Percentiles rank a stretch among this genome's conserved stretches.
These are phyloP conservation scores for Podila verticillata DNA, from an alignment of 192 early-diverging fungal genomes.

Conservation along the genomic window DNA sequence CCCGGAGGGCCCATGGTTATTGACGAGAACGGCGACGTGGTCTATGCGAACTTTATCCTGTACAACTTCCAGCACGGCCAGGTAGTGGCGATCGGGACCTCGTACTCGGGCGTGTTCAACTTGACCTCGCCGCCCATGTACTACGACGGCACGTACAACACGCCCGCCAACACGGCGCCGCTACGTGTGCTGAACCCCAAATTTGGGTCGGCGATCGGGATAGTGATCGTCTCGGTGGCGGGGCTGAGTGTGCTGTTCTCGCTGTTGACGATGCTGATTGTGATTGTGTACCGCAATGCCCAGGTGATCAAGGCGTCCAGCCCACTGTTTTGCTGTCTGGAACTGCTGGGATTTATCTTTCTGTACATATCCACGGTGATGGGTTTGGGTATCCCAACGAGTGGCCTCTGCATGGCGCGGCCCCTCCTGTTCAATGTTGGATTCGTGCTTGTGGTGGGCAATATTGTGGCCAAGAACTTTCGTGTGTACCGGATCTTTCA, in stretches of 20 bases:
- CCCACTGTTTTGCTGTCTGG: constrained; percentile 62
- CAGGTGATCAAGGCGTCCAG: constrained; percentile 61
- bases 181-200: constrained; percentile 51
- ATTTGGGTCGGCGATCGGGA: constrained; percentile 47
- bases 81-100: constrained; percentile 43
- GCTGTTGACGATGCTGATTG: constrained; percentile 43
- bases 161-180: constrained; percentile 56
- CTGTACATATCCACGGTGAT: constrained; percentile 49
- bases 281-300: constrained; percentile 46
- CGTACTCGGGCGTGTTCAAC: constrained; percentile 47
- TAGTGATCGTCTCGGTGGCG: constrained; percentile 48
- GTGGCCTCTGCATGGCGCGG: constrained; percentile 36
- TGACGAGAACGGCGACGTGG: constrained; percentile 57
- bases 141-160: constrained; percentile 54
- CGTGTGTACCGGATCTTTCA: constrained; percentile 64
- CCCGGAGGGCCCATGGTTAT: constrained; percentile 59
- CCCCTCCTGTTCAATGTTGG: constrained; percentile 56
- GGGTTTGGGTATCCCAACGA: constrained; percentile 55
- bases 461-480: constrained; percentile 65
- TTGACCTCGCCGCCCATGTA: constrained; percentile 53
- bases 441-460: constrained; percentile 52
- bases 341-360: constrained; percentile 59
- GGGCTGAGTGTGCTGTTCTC: constrained; percentile 51
- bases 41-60: constrained; percentile 58
- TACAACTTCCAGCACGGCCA: constrained; percentile 54